Evolutionary conservation across 495 filamentous ascomycete genomes (phyloP).

Genomic region (Barbatosphaeria neglecta): DNA sequence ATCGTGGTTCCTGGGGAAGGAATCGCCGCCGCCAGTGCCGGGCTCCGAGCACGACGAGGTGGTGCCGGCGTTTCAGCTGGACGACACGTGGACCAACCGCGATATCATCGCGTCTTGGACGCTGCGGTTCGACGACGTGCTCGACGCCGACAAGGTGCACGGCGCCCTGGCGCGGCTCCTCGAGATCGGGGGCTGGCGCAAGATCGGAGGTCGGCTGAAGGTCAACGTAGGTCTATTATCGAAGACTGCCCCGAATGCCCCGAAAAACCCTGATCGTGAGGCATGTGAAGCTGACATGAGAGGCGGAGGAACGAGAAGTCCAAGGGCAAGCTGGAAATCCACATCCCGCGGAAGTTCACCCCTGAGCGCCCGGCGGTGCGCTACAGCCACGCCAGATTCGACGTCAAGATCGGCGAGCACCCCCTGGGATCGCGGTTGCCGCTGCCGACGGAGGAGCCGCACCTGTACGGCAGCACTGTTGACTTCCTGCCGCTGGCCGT

Average conservation of each 20-base stretch:
- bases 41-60: conserved; percentile 13
- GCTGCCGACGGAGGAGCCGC: conserved; percentile 8
- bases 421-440: conserved; percentile 19
- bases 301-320: conserved; percentile 7
- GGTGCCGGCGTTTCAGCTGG: conserved; percentile 17
- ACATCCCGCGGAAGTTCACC: conserved; percentile 30
- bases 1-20: too few species aligned
- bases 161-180: conserved; percentile 23
- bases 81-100: conserved; percentile 16
- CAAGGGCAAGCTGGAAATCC: conserved; percentile 28
- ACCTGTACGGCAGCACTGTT: conserved; percentile 19
- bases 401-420: conserved; percentile 20
- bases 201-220: conserved; percentile 32
- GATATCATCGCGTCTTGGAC: conserved; percentile 18
- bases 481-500: conserved; percentile 11
- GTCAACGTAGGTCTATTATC: conserved; percentile 20
- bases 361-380: conserved; percentile 23
- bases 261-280: background rate
- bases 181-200: conserved; percentile 28
- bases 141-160: conserved; percentile 30
- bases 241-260: too few species aligned
- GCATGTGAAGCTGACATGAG: background rate
- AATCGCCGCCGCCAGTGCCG: too few species aligned
- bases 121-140: conserved; percentile 34
- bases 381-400: conserved; percentile 20